phyloP scores from a whole-genome alignment of 805 yeast species.

The Saccharomyces eubayanus region DNA sequence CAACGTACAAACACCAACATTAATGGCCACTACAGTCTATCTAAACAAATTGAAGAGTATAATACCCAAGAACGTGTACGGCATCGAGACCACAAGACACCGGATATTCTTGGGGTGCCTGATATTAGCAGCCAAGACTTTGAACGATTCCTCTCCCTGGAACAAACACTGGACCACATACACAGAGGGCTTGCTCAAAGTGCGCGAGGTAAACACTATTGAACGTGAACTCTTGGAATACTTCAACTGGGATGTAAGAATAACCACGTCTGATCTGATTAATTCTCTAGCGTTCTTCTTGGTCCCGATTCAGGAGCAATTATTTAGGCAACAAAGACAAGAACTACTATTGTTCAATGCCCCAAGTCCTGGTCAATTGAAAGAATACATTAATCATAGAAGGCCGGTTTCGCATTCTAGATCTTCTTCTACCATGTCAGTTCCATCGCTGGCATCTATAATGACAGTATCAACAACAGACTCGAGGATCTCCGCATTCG shows the following conservation, averaged over 20 bases:
- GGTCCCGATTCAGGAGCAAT: constrained; percentile 52
- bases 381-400: constrained; percentile 5
- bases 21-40: constrained; percentile 87
- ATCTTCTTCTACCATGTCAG: constrained; percentile 26
- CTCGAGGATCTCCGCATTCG: constrained; percentile 1
- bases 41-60: constrained; percentile 66
- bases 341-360: constrained; percentile 20
- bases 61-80: constrained; percentile 81
- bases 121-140: constrained; percentile 78
- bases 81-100: constrained; percentile 88
- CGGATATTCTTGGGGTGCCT: constrained; percentile 83
- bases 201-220: constrained; percentile 77
- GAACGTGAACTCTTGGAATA: constrained; percentile 79
- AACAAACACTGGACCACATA: constrained; percentile 93
- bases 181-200: constrained; percentile 71
- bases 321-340: constrained; percentile 21
- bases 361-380: constrained; percentile 12
- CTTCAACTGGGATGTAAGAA: constrained; percentile 75
- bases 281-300: constrained; percentile 65
- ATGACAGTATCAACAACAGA: constrained; percentile 25
- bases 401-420: constrained; percentile 18
- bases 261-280: constrained; percentile 61
- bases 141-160: constrained; percentile 88
- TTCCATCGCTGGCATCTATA: constrained; percentile 36
- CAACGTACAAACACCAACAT: constrained; percentile 88